These are phyloP conservation scores for Leishmania braziliensis DNA, from an alignment of 208 protist genomes.

Conservation along the genomic window DNA sequence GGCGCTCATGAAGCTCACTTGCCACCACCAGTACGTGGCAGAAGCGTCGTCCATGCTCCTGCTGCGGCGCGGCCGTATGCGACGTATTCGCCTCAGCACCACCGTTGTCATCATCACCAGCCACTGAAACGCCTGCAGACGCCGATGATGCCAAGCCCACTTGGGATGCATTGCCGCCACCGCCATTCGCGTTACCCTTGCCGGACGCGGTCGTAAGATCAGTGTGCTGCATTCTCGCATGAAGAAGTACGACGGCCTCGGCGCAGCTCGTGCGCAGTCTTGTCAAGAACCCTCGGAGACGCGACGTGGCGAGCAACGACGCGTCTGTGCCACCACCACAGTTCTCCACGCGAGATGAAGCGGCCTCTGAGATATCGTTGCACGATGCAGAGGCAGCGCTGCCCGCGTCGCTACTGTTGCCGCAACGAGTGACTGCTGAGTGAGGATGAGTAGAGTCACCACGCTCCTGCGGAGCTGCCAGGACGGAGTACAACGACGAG, in stretches of 20 bases:
- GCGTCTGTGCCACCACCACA: not conserved
- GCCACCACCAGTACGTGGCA: not conserved
- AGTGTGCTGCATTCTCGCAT: not conserved
- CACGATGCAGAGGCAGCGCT: not conserved
- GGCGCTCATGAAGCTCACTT: conserved; percentile 10
- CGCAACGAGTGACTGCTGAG: not conserved
- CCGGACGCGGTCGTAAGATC: not conserved
- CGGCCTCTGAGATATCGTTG: not conserved
- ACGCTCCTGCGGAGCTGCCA: not conserved
- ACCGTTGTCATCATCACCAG: not conserved
- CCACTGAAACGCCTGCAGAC: not conserved
- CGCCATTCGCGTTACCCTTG: not conserved
- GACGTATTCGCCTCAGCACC: not conserved
- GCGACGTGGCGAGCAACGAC: not conserved
- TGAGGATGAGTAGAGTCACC: not conserved
- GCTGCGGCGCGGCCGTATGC: not conserved
- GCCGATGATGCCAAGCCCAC: not conserved
- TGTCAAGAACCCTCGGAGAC: not conserved
- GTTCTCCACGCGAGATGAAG: not conserved
- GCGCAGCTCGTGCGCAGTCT: conserved; percentile 12
- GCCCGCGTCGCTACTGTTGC: not conserved
- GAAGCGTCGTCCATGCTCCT: conserved; percentile 12
- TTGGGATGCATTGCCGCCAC: not conserved
- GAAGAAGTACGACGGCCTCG: not conserved
- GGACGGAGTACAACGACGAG: not conserved